Evolutionary conservation across 805 yeast species (phyloP).

Genomic region (Saturnispora sanitii): DNA sequence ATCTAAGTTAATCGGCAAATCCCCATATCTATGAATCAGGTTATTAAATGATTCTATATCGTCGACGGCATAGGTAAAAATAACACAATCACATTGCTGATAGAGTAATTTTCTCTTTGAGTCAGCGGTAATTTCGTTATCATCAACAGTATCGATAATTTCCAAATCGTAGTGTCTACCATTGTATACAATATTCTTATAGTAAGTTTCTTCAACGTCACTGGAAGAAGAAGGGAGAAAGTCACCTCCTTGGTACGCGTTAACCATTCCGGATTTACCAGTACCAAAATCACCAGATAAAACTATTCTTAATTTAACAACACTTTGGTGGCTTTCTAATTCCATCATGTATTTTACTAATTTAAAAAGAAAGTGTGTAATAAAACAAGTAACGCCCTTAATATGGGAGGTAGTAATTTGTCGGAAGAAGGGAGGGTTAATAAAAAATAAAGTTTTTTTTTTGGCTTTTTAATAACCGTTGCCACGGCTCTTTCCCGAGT

Average conservation of each 20-base stretch:
- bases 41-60: conserved; percentile 20
- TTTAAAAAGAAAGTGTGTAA: no score
- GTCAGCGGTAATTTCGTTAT: conserved; percentile 48
- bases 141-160: conserved; percentile 82
- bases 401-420: no score
- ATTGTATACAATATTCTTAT: conserved; percentile 23
- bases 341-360: no score
- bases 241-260: conserved; percentile 18
- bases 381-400: no score
- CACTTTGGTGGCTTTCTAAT: background rate
- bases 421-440: no score
- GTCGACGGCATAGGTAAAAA: conserved; percentile 41
- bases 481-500: no score
- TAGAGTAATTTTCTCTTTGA: conserved; percentile 13
- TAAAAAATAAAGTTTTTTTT: no score
- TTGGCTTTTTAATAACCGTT: no score
- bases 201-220: conserved; percentile 23
- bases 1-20: conserved; percentile 29
- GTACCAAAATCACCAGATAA: conserved; percentile 24
- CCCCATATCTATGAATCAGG: conserved; percentile 8
- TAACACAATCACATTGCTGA: conserved; percentile 36
- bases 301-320: conserved; percentile 19
- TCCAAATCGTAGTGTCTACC: conserved; percentile 32
- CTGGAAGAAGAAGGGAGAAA: conserved; percentile 20
- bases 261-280: conserved; percentile 26